Conservation (phyloP, 2,329 filamentous ascomycete genomes). For the Escovopsis sp. region DNA sequence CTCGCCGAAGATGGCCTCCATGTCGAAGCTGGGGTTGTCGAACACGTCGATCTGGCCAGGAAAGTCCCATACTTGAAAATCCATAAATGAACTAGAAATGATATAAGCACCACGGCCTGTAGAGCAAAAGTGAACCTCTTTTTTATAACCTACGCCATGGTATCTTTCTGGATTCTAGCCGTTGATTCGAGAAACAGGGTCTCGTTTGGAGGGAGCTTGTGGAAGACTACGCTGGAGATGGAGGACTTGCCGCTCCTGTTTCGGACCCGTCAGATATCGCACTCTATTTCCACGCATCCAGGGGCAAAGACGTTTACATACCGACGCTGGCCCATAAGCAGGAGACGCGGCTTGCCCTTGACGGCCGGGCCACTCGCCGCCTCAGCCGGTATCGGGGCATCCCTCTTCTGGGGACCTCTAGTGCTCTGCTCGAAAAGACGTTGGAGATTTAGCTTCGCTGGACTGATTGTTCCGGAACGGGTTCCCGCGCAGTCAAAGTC, state of each 20-base stretch:
- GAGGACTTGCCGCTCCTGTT: conserved; percentile 91
- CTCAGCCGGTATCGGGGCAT: conserved; percentile 31
- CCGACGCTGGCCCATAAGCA: conserved; percentile 94
- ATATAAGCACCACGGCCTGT: conserved; percentile 3
- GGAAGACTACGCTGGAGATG: conserved; percentile 97
- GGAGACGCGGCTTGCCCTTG: conserved; percentile 65
- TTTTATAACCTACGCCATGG: conserved; percentile 60
- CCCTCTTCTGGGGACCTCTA: conserved; percentile 32
- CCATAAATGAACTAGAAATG: conserved; percentile 75
- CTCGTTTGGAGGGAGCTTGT: conserved; percentile 91
- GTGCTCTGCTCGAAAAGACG: conserved; percentile 48
- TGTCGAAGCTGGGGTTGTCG: conserved; percentile 76
- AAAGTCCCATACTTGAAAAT: conserved; percentile 97
- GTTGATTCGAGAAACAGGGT: conserved; percentile 94
- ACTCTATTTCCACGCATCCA: neutral
- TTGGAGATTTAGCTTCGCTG: conserved; percentile 48
- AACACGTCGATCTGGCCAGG: conserved; percentile 86
- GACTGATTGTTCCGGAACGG: conserved; percentile 28
- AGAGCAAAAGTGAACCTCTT: conserved; percentile 6
- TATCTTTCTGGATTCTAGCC: conserved; percentile 84
- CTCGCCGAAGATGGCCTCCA: conserved; percentile 85
- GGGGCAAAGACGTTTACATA: conserved; percentile 24
- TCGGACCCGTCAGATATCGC: neutral
- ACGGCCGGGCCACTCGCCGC: conserved; percentile 29
- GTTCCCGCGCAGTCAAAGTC: conserved; percentile 16